These are phyloP conservation scores for Podila clonocystis DNA, from an alignment of 192 early-diverging fungal species.

Conservation along the genomic window DNA sequence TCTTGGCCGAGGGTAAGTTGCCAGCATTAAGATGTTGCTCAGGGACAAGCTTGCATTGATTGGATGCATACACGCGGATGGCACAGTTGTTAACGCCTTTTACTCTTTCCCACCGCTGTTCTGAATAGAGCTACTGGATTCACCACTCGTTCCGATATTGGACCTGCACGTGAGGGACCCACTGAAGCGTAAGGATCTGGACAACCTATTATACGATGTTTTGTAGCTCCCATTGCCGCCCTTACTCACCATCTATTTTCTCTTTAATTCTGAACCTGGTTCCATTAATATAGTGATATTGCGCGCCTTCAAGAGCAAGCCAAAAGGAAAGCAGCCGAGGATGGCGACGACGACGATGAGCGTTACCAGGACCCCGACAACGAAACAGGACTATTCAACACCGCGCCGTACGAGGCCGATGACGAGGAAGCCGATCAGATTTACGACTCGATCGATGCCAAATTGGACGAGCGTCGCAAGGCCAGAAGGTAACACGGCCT, in stretches of 20 bases:
- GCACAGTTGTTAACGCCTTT: not conserved
- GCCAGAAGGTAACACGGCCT: conserved; percentile 59
- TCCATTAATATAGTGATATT: conserved; percentile 21
- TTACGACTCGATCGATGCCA: conserved; percentile 87
- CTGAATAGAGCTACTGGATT: conserved; percentile 87
- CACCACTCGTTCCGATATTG: conserved; percentile 98
- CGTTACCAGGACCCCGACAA: conserved; percentile 93
- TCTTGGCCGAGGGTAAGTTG: conserved; percentile 81
- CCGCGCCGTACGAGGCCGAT: conserved; percentile 91
- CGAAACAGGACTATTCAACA: conserved; percentile 90
- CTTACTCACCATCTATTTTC: not conserved
- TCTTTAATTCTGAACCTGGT: not conserved
- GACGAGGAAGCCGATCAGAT: conserved; percentile 98
- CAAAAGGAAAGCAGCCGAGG: conserved; percentile 59
- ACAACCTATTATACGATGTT: not conserved
- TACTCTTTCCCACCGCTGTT: not conserved
- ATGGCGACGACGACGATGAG: conserved; percentile 78
- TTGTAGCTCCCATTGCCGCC: too few relatives aligned
- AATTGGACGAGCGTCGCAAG: conserved; percentile 89
- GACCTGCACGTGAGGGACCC: conserved; percentile 87
- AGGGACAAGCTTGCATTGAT: too few relatives aligned
- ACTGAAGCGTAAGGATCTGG: conserved; percentile 52
- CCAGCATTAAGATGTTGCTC: not conserved
- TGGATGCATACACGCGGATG: too few relatives aligned
- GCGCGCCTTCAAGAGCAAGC: conserved; percentile 53